phyloP scores from a whole-genome alignment of 2,329 filamentous ascomycete genomes.

The Aspergillus sp. region DNA sequence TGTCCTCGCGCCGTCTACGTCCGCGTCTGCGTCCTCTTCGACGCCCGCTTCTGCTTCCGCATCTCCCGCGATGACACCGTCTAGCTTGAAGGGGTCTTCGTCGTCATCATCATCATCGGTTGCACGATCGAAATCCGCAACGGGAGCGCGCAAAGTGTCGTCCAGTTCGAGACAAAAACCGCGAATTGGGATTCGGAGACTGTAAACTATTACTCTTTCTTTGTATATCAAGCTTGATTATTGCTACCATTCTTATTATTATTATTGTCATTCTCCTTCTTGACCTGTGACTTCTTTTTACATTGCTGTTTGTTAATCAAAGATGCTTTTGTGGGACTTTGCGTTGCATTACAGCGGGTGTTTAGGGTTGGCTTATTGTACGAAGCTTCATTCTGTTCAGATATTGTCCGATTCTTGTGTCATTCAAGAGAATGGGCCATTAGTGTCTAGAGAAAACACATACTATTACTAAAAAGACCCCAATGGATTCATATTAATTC shows the following conservation, averaged over 20 bases:
- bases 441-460: no score
- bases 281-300: no score
- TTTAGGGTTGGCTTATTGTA: neutral
- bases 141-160: neutral
- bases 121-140: slow-evolving; percentile 13
- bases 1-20: slow-evolving; percentile 8
- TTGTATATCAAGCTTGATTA: neutral
- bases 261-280: neutral
- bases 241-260: neutral
- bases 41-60: neutral
- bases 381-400: no score
- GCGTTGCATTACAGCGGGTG: neutral
- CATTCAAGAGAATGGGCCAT: no score
- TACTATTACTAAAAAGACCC: no score
- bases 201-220: slow-evolving; percentile 13
- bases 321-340: neutral
- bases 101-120: slow-evolving; percentile 10
- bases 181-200: slow-evolving; percentile 27
- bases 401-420: no score
- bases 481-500: no score
- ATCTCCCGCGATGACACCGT: slow-evolving; percentile 15
- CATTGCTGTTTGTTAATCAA: no score
- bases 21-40: neutral
- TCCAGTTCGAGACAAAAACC: no score
- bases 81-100: neutral